Evolutionary conservation across 768 basidiomycete genomes (phyloP).

Genomic region (Russula dissimulans): DNA sequence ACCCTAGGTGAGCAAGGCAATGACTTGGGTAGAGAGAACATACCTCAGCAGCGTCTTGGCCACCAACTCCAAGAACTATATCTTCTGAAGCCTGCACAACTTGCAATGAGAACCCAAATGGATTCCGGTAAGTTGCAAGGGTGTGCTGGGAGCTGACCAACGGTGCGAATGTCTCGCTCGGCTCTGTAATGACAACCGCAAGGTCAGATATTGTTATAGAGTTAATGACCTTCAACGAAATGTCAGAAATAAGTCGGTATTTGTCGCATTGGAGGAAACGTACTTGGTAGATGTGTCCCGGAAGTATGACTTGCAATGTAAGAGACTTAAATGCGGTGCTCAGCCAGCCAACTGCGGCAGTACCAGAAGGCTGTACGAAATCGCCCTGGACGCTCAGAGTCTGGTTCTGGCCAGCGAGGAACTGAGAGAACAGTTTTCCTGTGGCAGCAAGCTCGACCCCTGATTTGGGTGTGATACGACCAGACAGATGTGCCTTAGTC

Average conservation of each 20-base stretch:
- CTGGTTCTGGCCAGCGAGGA: conserved; percentile 52
- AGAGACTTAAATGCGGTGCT: conserved; percentile 63
- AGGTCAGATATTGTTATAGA: conserved; percentile 53
- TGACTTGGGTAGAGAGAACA: conserved; percentile 12
- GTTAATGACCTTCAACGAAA: conserved; percentile 42
- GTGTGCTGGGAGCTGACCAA: conserved; percentile 48
- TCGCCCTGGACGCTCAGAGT: conserved; percentile 51
- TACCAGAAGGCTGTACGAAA: conserved; percentile 50
- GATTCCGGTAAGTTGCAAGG: conserved; percentile 55
- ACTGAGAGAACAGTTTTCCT: conserved; percentile 58
- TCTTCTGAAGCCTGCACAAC: conserved; percentile 47
- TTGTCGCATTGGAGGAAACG: background rate
- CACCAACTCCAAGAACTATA: conserved; percentile 41
- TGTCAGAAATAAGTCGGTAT: background rate
- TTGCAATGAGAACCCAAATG: conserved; percentile 68
- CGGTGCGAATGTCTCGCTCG: conserved; percentile 49
- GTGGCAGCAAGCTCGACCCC: conserved; percentile 44
- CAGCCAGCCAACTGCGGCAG: conserved; percentile 48
- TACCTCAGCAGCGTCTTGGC: conserved; percentile 47
- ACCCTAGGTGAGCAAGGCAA: background rate
- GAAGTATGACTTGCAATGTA: conserved; percentile 49
- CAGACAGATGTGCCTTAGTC: conserved; percentile 46
- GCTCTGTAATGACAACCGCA: conserved; percentile 40
- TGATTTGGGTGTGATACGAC: conserved; percentile 54
- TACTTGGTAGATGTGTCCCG: conserved; percentile 49